These are phyloP conservation scores for Globisporangium ultimum DNA, from an alignment of 352 stramenopile species.

Conservation along the genomic window DNA sequence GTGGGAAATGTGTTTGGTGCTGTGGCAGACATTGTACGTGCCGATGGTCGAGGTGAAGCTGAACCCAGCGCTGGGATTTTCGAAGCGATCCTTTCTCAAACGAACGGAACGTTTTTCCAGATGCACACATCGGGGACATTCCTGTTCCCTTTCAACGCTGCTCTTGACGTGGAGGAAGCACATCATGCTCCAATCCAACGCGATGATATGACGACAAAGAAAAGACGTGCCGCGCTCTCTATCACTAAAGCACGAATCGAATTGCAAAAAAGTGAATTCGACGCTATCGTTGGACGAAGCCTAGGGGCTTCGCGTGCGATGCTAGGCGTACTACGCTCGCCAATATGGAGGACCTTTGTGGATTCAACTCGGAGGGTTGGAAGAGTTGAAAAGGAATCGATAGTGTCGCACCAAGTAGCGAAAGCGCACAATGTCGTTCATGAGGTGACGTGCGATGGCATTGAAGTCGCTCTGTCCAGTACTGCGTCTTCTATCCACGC, in stretches of 20 bases:
- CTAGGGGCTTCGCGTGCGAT: neutral
- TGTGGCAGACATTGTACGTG: slow-evolving; percentile 24
- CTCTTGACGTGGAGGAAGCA: slow-evolving; percentile 32
- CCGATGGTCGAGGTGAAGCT: neutral
- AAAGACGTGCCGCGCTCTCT: slow-evolving; percentile 20
- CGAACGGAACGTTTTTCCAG: slow-evolving; percentile 9
- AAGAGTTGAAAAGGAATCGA: neutral
- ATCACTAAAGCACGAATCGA: slow-evolving; percentile 34
- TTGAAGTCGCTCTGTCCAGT: slow-evolving; percentile 42
- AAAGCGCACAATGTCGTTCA: slow-evolving; percentile 12
- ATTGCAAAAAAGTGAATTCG: slow-evolving; percentile 22
- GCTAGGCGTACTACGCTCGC: neutral
- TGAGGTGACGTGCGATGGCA: slow-evolving; percentile 40
- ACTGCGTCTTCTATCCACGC: slow-evolving; percentile 42
- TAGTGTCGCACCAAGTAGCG: neutral
- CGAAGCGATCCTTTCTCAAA: slow-evolving; percentile 25
- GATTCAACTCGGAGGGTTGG: neutral
- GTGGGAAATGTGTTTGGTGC: slow-evolving; percentile 45
- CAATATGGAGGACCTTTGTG: neutral
- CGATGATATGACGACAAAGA: slow-evolving; percentile 21
- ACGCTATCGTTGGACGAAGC: slow-evolving; percentile 14
- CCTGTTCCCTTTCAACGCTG: slow-evolving; percentile 47
- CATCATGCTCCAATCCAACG: slow-evolving; percentile 2
- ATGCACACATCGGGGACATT: slow-evolving; percentile 31
- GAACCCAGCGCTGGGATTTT: slow-evolving; percentile 22